Base-by-base conservation (phyloP, 352 stramenopile species). In the Pythium insidiosum region DNA sequence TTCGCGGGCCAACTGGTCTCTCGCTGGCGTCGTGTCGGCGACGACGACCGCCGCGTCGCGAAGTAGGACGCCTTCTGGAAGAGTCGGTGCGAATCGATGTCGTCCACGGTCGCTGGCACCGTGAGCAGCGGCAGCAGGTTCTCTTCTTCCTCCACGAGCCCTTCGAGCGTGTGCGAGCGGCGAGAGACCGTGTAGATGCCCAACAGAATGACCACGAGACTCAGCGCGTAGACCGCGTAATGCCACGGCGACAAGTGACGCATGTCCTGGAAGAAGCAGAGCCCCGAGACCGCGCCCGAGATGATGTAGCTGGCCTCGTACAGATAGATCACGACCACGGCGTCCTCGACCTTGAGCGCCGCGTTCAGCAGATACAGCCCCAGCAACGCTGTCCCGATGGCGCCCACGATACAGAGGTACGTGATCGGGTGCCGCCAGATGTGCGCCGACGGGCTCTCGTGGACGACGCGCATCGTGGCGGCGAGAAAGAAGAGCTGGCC, bases 241-340 rank as follows among this genome's bases (percentile, higher is more conserved):
- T 85, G 74, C 74, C 75, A 86, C 6, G 60, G 43, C 21, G 60
- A 56, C 25, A 88, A 42, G 38, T 75, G 43, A 10, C 68, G 67
- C 78, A 91, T 88, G 52, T 91, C 78, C 19, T 66, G 61, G 48
- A 91, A 91, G 57, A 91, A 88, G 43, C 75, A 86, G 9, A 91
- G 56, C 0, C 78, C 78, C 1, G 78, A 91, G 53, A 91, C 66
- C 1, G 78, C 78, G 7, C 78, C 78, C 6, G 67, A 41, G 45
- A 87, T 56, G 49, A 91, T 86, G 55, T 88, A 84, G 48, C 72
- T 88, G 16, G 75, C 74, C 40, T 91, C 75, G 55, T 91, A 91
- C 5, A 91, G 46, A 22, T 88, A 88, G 41, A 91, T 88, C 6
- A 91, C 75, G 50, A 88, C 74, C 2, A 91, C 72, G 0, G 75